Base-by-base conservation (phyloP, 805 yeast genomes). In the Candida argentea region DNA sequence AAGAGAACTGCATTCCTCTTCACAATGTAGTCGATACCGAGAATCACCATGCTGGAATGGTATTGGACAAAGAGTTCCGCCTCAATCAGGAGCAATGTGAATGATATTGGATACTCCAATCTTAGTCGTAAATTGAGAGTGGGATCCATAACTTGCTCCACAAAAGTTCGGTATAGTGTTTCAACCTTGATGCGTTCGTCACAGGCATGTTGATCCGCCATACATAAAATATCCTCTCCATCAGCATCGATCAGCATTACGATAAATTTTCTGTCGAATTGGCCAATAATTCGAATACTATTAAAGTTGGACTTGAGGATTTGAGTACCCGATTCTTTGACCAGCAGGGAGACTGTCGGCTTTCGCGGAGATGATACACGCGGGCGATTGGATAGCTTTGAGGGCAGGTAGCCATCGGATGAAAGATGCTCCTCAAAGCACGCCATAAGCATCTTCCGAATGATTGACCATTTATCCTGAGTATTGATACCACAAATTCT, bases 151-250 rank as follows among this genome's bases (percentile, higher is more conserved):
- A 51, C 57, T 6, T 37, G 35, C 5, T 34, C 24, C 3, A 70
- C 41, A 30, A 61, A 56, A 3, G 57, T 59, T 19, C 45, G 36
- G n/a, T 71, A 50, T 8, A 65, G 40, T 1, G 34, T 28, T 40
- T 85, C 95, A 2, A 79, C 66, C 25, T 60, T 58, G 0, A 81
- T 59, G 30, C 95, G 50, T 44, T 85, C 94, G 50, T 81, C 93
- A 30, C 78, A 72, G 0, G 94, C 94, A 56, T 85, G 95, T 42
- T 84, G 95, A 44, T 85, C 95, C 4, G 71, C 51, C 13, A 70
- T 47, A 10, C 71, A 39, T 0, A 18, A 7, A 18, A 10, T 7
- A 8, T 7, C 7, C 20, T 18, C 10, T 18, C 10, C 20, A 8
- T 18, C 10, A 8, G 9, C 9, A 8, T 18, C 20, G 10, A 18